Percentiles rank a stretch among this genome's conserved stretches.
Evolutionary conservation across 192 early-diverging fungal genomes (phyloP).

Genomic region (Coemansia sp.): DNA sequence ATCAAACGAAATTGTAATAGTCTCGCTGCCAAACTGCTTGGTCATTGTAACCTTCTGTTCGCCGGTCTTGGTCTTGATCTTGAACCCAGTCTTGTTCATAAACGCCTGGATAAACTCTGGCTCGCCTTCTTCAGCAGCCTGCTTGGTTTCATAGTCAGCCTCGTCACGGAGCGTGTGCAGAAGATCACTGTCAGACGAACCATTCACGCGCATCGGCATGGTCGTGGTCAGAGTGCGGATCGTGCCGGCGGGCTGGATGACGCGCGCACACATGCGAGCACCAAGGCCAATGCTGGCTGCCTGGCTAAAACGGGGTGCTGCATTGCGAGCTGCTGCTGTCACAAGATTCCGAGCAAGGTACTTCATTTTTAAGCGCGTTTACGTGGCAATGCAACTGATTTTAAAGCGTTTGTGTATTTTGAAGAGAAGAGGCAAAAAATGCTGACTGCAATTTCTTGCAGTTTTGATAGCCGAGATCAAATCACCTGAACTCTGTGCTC

Average conservation of each 20-base stretch:
- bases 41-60: slow-evolving; percentile 76
- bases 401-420: neutral
- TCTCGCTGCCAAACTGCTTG: slow-evolving; percentile 88
- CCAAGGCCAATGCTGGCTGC: neutral
- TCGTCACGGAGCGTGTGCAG: slow-evolving; percentile 72
- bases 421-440: neutral
- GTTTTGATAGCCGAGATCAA: neutral
- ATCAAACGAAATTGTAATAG: slow-evolving; percentile 82
- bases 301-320: neutral
- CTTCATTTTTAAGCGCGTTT: slow-evolving; percentile 24
- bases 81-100: slow-evolving; percentile 61
- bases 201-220: slow-evolving; percentile 25
- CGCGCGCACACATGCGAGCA: neutral
- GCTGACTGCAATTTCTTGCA: neutral
- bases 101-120: slow-evolving; percentile 78
- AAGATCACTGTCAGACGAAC: slow-evolving; percentile 67
- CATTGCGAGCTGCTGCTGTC: slow-evolving; percentile 10
- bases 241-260: neutral
- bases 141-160: slow-evolving; percentile 68
- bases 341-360: slow-evolving; percentile 21
- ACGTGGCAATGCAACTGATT: neutral
- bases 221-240: slow-evolving; percentile 41
- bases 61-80: slow-evolving; percentile 79
- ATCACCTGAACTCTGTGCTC: slow-evolving; percentile 22
- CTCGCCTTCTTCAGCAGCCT: slow-evolving; percentile 56